Conservation (phyloP, 116 monocot genomes). For the Phalaenopsis hybrid region DNA sequence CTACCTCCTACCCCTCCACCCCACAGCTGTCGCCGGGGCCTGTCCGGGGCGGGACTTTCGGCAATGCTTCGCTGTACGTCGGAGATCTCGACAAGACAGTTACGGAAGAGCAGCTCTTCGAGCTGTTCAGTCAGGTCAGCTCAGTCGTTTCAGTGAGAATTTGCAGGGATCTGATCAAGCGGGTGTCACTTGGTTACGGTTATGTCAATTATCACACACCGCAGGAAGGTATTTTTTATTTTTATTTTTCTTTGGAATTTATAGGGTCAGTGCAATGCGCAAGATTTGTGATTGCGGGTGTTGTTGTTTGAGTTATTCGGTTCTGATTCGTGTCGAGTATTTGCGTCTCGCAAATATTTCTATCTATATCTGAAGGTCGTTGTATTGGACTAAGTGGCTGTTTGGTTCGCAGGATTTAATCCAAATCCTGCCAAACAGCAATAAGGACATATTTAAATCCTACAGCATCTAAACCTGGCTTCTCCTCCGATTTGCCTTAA, state of each 20-base stretch:
- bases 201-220: conserved; percentile 44
- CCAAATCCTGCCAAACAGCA: too few relatives aligned
- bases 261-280: not conserved
- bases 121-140: conserved; percentile 36
- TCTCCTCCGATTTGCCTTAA: too few relatives aligned
- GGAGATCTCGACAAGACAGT: conserved; percentile 49
- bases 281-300: not conserved
- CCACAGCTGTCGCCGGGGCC: conserved; percentile 11
- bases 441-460: too few relatives aligned
- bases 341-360: not conserved
- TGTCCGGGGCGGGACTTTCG: not conserved
- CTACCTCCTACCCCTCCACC: not conserved
- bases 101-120: conserved; percentile 35
- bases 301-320: not conserved
- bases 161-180: conserved; percentile 36
- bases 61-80: conserved; percentile 44
- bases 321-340: not conserved
- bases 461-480: too few relatives aligned
- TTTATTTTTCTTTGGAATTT: not conserved
- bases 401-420: too few relatives aligned
- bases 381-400: too few relatives aligned
- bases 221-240: conserved; percentile 30
- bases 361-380: not conserved
- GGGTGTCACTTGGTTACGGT: conserved; percentile 52
- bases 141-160: conserved; percentile 45